phyloP scores from a whole-genome alignment of 2,329 filamentous ascomycete genomes.

The Botrytis aclada region DNA sequence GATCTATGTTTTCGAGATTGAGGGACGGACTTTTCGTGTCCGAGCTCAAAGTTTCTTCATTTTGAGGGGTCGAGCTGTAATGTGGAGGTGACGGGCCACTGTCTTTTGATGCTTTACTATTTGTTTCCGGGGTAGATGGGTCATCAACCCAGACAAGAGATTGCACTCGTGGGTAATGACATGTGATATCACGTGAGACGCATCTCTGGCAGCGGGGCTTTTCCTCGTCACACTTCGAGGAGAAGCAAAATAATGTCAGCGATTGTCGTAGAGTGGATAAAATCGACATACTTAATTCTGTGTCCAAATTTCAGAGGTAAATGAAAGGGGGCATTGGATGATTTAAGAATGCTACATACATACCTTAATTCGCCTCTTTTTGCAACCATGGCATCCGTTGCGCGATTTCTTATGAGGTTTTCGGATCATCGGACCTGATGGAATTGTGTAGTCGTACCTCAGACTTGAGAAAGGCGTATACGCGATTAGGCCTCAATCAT shows the following conservation, averaged over 20 bases:
- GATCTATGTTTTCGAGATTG: background rate
- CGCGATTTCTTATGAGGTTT: background rate
- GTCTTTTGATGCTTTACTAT: background rate
- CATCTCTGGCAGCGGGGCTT: background rate
- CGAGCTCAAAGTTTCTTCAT: background rate
- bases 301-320: background rate
- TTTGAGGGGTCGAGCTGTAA: background rate
- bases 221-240: background rate
- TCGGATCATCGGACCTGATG: background rate
- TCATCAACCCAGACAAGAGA: background rate
- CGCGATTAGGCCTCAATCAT: background rate
- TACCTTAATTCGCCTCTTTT: conserved; percentile 1
- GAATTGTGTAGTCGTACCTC: no score
- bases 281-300: background rate
- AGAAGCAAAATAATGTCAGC: background rate
- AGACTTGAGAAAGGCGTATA: background rate
- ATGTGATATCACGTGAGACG: background rate
- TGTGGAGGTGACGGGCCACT: background rate
- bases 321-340: background rate
- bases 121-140: background rate
- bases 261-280: background rate
- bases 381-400: background rate
- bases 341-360: background rate
- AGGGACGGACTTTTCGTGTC: background rate
- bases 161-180: background rate